A percentile compares a stretch with the other conserved stretches of the same genome.
Conservation (phyloP, 768 basidiomycete genomes). For the Kwoniella newhampshirensis region DNA sequence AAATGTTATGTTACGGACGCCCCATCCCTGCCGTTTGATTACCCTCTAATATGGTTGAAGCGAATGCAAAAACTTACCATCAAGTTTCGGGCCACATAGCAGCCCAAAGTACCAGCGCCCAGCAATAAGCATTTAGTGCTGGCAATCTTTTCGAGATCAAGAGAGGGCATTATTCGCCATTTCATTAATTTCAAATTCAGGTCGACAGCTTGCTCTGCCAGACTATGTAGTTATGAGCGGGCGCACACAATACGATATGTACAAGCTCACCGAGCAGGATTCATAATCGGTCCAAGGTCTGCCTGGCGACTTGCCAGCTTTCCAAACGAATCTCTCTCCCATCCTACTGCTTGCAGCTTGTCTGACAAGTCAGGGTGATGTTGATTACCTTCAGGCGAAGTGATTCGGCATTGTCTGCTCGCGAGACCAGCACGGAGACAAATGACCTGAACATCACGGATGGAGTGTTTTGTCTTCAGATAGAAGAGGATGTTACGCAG, state of each 20-base stretch:
- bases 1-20: constrained; percentile 86
- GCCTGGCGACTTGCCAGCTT: constrained; percentile 84
- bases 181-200: constrained; percentile 96
- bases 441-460: constrained; percentile 61
- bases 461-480: constrained; percentile 64
- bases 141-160: constrained; percentile 85
- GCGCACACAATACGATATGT: neutral
- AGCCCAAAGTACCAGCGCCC: constrained; percentile 94
- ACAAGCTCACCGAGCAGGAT: constrained; percentile 68
- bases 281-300: constrained; percentile 94
- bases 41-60: no score
- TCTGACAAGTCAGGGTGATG: neutral
- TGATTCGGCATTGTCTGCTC: constrained; percentile 11
- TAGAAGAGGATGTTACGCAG: constrained; percentile 87
- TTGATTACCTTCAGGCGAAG: neutral
- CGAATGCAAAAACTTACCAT: constrained; percentile 63
- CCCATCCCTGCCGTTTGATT: constrained; percentile 99
- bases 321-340: constrained; percentile 89
- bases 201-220: constrained; percentile 96
- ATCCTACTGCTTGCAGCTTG: constrained; percentile 75
- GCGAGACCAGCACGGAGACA: constrained; percentile 64
- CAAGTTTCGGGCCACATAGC: constrained; percentile 86
- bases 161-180: constrained; percentile 87
- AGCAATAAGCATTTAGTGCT: constrained; percentile 76
- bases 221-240: constrained; percentile 56